Evolutionary conservation across 2,329 filamentous ascomycete species (phyloP).

Genomic region (Cladosporium sp.): DNA sequence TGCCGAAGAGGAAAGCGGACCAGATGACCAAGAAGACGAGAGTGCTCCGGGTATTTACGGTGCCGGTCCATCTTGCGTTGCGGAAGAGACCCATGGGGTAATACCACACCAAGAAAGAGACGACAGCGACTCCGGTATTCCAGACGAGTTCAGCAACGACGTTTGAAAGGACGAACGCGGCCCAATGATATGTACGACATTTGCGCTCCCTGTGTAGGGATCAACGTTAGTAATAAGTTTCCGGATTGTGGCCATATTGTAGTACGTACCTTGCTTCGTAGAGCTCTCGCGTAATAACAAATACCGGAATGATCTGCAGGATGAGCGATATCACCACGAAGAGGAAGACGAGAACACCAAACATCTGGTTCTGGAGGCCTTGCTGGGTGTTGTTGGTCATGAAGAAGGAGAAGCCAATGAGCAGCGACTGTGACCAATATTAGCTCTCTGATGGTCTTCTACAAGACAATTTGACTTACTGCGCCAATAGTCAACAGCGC

Average conservation of each 20-base stretch:
- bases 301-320: slow-evolving; percentile 58
- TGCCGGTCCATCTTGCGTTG: slow-evolving; percentile 53
- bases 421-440: slow-evolving; percentile 30
- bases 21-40: slow-evolving; percentile 64
- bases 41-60: slow-evolving; percentile 3
- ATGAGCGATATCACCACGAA: slow-evolving; percentile 42
- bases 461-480: slow-evolving; percentile 17
- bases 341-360: slow-evolving; percentile 49
- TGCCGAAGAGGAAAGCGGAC: slow-evolving; percentile 67
- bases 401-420: slow-evolving; percentile 46
- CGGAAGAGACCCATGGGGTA: slow-evolving; percentile 49
- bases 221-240: not conserved
- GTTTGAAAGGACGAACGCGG: slow-evolving; percentile 67
- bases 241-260: not conserved
- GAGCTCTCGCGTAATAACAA: slow-evolving; percentile 55
- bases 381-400: slow-evolving; percentile 32
- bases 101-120: slow-evolving; percentile 63
- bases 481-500: slow-evolving; percentile 53
- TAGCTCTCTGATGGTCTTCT: not conserved
- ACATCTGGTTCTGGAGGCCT: slow-evolving; percentile 43
- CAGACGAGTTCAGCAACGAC: slow-evolving; percentile 68
- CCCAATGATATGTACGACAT: slow-evolving; percentile 71
- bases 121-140: slow-evolving; percentile 56
- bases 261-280: slow-evolving; percentile 47
- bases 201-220: slow-evolving; percentile 51